Evolutionary conservation across 345 rosid species (phyloP).

Genomic region (Anacardium occidentale): DNA sequence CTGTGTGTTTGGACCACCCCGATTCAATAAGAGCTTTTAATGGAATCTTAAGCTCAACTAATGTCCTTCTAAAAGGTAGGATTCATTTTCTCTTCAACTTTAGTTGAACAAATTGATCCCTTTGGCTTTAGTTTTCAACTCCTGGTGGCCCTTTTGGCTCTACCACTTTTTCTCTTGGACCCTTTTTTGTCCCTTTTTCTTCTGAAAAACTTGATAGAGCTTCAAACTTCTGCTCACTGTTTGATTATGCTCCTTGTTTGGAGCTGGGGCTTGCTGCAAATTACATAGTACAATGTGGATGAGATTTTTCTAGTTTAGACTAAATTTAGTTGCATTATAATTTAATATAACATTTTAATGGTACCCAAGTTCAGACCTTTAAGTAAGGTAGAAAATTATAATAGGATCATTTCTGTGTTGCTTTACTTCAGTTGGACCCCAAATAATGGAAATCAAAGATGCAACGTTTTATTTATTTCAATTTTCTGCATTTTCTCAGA

Average conservation of each 20-base stretch:
- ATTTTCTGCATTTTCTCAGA: neutral
- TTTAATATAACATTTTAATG: neutral
- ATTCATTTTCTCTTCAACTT: slow-evolving; percentile 16
- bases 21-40: slow-evolving; percentile 31
- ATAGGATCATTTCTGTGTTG: neutral
- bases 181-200: slow-evolving; percentile 19
- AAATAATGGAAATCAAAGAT: neutral
- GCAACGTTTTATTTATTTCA: too few relatives aligned
- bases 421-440: neutral
- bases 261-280: neutral
- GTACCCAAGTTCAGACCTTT: neutral
- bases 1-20: slow-evolving; percentile 37
- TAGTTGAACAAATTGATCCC: neutral
- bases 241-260: slow-evolving; percentile 11
- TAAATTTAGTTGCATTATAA: slow-evolving; percentile 15
- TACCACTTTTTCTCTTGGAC: slow-evolving; percentile 1
- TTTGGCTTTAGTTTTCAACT: slow-evolving; percentile 1
- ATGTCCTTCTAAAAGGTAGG: slow-evolving; percentile 67
- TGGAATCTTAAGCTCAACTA: slow-evolving; percentile 46
- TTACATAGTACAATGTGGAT: neutral
- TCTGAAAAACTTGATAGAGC: slow-evolving; percentile 21
- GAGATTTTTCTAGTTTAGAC: neutral
- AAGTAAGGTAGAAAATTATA: neutral
- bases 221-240: slow-evolving; percentile 19
- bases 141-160: slow-evolving; percentile 14